Evolutionary conservation across 371 early-diverging fungal genomes (phyloP).

Genomic region (Coemansia sp.): DNA sequence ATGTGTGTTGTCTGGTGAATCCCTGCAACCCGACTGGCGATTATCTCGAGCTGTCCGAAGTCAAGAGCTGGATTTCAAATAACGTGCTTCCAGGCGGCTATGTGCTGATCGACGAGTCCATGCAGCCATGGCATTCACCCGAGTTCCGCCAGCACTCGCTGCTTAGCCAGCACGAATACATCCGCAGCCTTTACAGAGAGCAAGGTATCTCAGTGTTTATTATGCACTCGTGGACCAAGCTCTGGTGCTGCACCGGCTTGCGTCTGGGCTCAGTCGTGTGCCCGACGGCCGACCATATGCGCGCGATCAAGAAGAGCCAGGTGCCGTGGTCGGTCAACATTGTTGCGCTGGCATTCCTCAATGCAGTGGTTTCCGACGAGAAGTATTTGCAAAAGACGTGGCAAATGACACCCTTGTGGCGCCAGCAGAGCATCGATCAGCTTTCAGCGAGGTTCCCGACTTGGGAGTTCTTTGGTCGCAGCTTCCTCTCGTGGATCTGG

Average conservation of each 20-base stretch:
- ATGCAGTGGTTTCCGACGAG: constrained; percentile 68
- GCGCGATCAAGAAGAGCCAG: constrained; percentile 68
- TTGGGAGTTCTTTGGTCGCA: constrained; percentile 72
- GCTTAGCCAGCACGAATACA: constrained; percentile 62
- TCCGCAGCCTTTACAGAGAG: constrained; percentile 57
- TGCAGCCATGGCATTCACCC: constrained; percentile 82
- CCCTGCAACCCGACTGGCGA: constrained; percentile 89
- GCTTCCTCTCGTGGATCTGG: constrained; percentile 85
- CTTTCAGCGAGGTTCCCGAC: constrained; percentile 25
- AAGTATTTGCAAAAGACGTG: constrained; percentile 73
- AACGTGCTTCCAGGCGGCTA: constrained; percentile 68
- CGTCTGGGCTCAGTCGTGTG: constrained; percentile 84
- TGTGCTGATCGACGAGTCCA: constrained; percentile 82
- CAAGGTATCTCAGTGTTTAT: constrained; percentile 72
- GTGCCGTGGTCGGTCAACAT: constrained; percentile 89
- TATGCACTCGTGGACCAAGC: constrained; percentile 89
- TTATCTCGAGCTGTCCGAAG: constrained; percentile 64
- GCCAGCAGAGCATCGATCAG: constrained; percentile 60
- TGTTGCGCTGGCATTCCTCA: constrained; percentile 75
- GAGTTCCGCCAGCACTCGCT: constrained; percentile 75
- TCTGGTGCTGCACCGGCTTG: constrained; percentile 87
- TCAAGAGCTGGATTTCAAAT: constrained; percentile 66
- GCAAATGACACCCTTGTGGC: constrained; percentile 66
- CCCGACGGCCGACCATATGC: constrained; percentile 69
- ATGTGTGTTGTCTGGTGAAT: constrained; percentile 74